A percentile compares a stretch with the other conserved stretches of the same genome.
phyloP scores from a whole-genome alignment of 306 rosid genomes.

The Ormosia semicastrata region DNA sequence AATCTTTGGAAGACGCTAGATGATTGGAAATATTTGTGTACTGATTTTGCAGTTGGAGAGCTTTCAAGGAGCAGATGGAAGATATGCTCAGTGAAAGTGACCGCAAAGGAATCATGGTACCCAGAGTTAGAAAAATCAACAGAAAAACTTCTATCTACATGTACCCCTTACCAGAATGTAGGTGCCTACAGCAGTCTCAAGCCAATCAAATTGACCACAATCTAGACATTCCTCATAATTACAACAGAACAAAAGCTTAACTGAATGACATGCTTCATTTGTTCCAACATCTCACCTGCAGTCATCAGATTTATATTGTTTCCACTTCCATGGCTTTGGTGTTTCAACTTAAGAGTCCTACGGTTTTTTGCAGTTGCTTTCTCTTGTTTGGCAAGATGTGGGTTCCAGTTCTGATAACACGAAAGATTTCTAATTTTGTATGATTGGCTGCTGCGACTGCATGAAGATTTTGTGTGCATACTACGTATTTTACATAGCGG shows the following conservation, averaged over 20 bases:
- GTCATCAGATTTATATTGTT: neutral
- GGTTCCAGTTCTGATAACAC: conserved; percentile 34
- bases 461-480: conserved; percentile 38
- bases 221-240: conserved; percentile 28
- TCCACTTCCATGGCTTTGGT: conserved; percentile 17
- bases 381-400: conserved; percentile 26
- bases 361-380: conserved; percentile 23
- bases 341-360: conserved; percentile 24
- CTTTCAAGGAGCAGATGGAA: conserved; percentile 82
- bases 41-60: conserved; percentile 73
- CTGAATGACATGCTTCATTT: conserved; percentile 24
- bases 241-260: conserved; percentile 24
- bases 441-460: conserved; percentile 21
- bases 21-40: conserved; percentile 19
- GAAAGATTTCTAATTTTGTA: conserved; percentile 16
- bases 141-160: conserved; percentile 90
- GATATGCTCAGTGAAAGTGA: conserved; percentile 84
- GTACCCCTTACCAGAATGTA: conserved; percentile 92
- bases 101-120: conserved; percentile 87
- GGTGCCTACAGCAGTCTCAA: conserved; percentile 69
- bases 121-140: conserved; percentile 81
- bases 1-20: conserved; percentile 14
- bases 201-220: conserved; percentile 33
- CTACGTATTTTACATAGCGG: conserved; percentile 4
- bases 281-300: conserved; percentile 3